Evolutionary conservation across 1,139 yeast species (phyloP), one percentile per base, ranked within the genome.

Genomic region (Diutina sp.): DNA sequence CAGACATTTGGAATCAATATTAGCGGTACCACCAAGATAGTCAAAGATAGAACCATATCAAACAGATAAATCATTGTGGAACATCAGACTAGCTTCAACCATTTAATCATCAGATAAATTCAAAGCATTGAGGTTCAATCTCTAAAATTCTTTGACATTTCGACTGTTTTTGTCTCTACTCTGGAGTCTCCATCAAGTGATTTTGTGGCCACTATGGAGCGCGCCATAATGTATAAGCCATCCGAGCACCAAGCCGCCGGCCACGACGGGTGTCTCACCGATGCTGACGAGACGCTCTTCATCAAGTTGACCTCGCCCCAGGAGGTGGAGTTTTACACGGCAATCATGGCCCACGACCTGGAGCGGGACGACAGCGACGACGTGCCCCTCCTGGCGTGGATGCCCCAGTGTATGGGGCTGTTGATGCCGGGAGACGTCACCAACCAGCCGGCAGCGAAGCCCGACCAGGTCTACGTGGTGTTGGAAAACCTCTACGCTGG

Each of bases 171-270:
- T 3, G 38, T 32, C 38, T 32, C 12, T 32, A 30, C 8, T 8
- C 8, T 30, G 8, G 6, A 30, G 8, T 32, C 12, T 32, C 38
- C 12, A 9, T 6, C 12, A 11, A 32, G 9, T 32, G 12, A 4
- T 11, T 11, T 32, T 9, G 35, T 32, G 35, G 35, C 12, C 9
- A 1, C 35, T 32, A 30, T 30, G 6, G 41, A 12, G 14, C 41
- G 41, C 35, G 16, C 25, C 25, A 35, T 28, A 45, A 35, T 35
- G 48, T 21, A 30, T 21, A 51, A 25, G 25, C 54, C 54, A 14
- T 8, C 21, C 6, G 46, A 38, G 32, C 80, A 76, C 60, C 78
- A 74, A 61, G 98, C 95, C 2, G 99, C 98, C 0, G 99, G 99
- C 11, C 99, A 93, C 65, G 87, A 78, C 16, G 98, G 97, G 0